Evolutionary conservation across 176 grass and related monocot species (phyloP).

Genomic region (Musa acuminata): DNA sequence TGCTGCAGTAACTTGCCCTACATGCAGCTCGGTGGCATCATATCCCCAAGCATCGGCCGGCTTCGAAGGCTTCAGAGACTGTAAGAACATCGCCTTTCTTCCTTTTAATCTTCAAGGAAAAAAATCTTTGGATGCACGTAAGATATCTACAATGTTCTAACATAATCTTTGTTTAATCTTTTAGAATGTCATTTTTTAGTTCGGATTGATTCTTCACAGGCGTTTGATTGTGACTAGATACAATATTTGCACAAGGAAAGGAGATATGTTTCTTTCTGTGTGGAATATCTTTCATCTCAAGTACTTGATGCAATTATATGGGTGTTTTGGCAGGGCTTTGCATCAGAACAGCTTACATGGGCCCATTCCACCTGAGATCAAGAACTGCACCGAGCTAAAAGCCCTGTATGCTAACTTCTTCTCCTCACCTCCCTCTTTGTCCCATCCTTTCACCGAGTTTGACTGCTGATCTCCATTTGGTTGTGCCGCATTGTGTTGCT

Average conservation of each 20-base stretch:
- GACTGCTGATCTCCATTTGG: too few relatives aligned
- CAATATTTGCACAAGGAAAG: not conserved
- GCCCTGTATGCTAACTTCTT: conserved; percentile 36
- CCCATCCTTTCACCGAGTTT: too few relatives aligned
- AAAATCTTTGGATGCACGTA: not conserved
- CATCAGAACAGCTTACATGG: conserved; percentile 98
- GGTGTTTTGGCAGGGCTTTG: conserved; percentile 46
- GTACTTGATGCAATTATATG: not conserved
- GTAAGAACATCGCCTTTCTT: conserved; percentile 22
- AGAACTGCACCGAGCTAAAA: conserved; percentile 73
- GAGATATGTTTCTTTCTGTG: not conserved
- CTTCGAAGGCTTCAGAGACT: conserved; percentile 73
- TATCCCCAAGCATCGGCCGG: conserved; percentile 72
- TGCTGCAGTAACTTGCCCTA: conserved; percentile 72
- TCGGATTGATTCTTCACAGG: not conserved
- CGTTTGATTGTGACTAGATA: not conserved
- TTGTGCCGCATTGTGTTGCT: not conserved
- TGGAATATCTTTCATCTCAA: not conserved
- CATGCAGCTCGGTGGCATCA: conserved; percentile 87
- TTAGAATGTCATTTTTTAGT: not conserved
- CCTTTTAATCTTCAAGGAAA: not conserved
- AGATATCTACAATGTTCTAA: not conserved
- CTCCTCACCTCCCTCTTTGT: conserved; percentile 1
- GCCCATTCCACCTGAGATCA: conserved; percentile 70
- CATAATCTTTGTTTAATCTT: not conserved